These are phyloP conservation scores for Colletotrichum agaves DNA, from an alignment of 2,329 filamentous ascomycete genomes.

Conservation along the genomic window DNA sequence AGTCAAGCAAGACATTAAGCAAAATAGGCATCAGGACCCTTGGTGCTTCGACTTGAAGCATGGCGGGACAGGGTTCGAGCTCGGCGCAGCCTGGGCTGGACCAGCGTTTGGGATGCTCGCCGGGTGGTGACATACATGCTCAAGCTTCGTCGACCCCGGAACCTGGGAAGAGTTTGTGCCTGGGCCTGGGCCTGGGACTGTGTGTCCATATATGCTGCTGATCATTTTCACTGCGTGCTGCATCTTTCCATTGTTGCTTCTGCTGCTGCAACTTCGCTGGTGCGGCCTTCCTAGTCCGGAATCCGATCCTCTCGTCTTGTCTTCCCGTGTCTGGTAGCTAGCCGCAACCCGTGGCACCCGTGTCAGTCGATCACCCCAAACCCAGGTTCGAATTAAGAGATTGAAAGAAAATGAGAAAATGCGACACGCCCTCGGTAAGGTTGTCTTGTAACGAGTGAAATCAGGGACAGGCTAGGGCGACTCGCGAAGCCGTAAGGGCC, in stretches of 20 bases:
- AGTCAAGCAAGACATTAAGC: background rate
- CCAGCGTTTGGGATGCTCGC: slow-evolving; percentile 36
- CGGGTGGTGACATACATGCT: slow-evolving; percentile 14
- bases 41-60: slow-evolving; percentile 27
- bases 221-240: background rate
- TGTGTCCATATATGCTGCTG: background rate
- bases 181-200: background rate
- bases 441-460: slow-evolving; percentile 9
- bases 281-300: background rate
- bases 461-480: slow-evolving; percentile 28
- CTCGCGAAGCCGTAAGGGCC: background rate
- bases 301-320: background rate
- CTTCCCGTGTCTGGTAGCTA: background rate
- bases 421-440: background rate
- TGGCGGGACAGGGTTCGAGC: slow-evolving; percentile 33
- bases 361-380: background rate
- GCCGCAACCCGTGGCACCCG: background rate
- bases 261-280: background rate
- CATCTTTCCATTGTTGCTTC: background rate
- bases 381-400: background rate
- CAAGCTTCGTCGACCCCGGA: slow-evolving; percentile 17
- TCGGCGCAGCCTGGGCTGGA: slow-evolving; percentile 21
- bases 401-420: background rate
- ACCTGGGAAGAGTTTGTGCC: slow-evolving; percentile 5
- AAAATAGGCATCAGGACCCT: slow-evolving; percentile 20